phyloP scores from a whole-genome alignment of 768 basidiomycete genomes.

The Leccinum aurantiacum region DNA sequence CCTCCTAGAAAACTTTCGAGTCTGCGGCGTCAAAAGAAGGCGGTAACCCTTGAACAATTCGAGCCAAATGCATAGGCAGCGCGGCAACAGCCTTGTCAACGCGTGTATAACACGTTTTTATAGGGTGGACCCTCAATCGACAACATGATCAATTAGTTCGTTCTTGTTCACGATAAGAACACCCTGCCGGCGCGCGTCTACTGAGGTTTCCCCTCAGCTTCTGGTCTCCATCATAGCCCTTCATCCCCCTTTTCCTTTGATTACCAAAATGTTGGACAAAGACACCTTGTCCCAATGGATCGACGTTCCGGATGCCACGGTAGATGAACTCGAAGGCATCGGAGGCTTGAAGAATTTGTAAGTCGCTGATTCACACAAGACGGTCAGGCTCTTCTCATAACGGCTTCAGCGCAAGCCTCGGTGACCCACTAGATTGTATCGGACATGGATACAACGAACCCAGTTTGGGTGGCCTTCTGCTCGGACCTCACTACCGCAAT shows the following conservation, averaged over 20 bases:
- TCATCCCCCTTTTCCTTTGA: background rate
- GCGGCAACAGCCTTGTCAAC: conserved; percentile 33
- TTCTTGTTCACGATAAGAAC: conserved; percentile 32
- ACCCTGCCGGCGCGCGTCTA: conserved; percentile 17
- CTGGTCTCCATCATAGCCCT: background rate
- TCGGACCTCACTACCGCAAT: conserved; percentile 1
- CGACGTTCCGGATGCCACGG: conserved; percentile 17
- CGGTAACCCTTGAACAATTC: conserved; percentile 22
- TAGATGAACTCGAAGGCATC: conserved; percentile 21
- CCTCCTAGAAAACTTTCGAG: conserved; percentile 11
- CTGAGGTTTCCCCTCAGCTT: conserved; percentile 1
- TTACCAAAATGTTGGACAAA: conserved; percentile 8
- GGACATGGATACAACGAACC: background rate
- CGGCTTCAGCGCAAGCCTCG: conserved; percentile 4
- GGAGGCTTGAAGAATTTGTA: conserved; percentile 20
- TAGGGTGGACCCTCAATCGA: conserved; percentile 38
- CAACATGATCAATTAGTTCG: conserved; percentile 28
- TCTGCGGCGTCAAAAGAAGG: conserved; percentile 22
- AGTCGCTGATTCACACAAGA: conserved; percentile 6
- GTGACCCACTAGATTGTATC: background rate
- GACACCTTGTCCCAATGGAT: conserved; percentile 21
- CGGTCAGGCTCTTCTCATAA: conserved; percentile 18
- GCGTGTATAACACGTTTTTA: conserved; percentile 37
- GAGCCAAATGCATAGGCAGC: conserved; percentile 18
- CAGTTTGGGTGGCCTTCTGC: conserved; percentile 13